These are phyloP conservation scores for Pyrus hybrid DNA, from an alignment of 331 rosid species.

Conservation along the genomic window DNA sequence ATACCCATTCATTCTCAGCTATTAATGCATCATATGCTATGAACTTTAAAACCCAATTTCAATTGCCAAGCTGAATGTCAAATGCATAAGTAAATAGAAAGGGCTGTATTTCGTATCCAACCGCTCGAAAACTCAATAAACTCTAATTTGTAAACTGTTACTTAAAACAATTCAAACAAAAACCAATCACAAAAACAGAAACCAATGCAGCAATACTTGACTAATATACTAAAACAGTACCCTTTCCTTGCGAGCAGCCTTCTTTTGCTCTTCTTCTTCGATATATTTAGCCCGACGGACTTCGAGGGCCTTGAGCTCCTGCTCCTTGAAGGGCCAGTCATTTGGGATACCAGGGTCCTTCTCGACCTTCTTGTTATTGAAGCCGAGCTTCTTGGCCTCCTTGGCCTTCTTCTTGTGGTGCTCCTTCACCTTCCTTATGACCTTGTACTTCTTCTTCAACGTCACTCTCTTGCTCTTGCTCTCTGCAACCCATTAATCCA, in stretches of 20 bases:
- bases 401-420: constrained; percentile 79
- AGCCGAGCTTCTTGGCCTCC: constrained; percentile 72
- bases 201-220: not conserved
- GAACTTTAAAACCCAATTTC: not conserved
- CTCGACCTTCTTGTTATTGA: constrained; percentile 60
- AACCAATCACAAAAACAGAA: not conserved
- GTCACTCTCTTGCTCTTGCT: constrained; percentile 90
- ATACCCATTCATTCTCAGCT: not conserved
- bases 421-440: constrained; percentile 72
- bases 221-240: constrained; percentile 22
- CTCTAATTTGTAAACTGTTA: not conserved
- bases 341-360: constrained; percentile 97
- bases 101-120: not conserved
- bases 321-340: constrained; percentile 97
- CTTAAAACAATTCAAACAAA: not conserved
- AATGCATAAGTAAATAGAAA: not conserved
- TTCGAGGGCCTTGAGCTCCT: constrained; percentile 85
- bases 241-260: constrained; percentile 89
- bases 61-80: not conserved
- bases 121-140: not conserved
- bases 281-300: constrained; percentile 59
- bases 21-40: not conserved
- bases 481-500: constrained; percentile 39
- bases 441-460: constrained; percentile 76
- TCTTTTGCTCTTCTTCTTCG: constrained; percentile 73